Conservation (phyloP, 257 asterid species). For the Craterostigma plantagineum region DNA sequence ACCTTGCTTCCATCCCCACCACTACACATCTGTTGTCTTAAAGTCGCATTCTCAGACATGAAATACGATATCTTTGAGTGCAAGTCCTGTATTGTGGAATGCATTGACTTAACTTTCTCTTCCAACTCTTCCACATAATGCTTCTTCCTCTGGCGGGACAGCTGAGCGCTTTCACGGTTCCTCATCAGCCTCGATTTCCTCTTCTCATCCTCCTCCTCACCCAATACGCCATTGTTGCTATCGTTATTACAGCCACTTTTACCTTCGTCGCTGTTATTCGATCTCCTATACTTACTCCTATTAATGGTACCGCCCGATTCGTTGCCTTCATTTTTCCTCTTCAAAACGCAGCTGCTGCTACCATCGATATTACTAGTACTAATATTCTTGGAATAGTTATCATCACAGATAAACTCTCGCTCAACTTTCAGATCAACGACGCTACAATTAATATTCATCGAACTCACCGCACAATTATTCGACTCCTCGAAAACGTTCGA, state of each 20-base stretch:
- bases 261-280: slow-evolving; percentile 4
- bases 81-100: slow-evolving; percentile 84
- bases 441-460: slow-evolving; percentile 22
- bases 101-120: slow-evolving; percentile 78
- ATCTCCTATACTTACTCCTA: slow-evolving; percentile 16
- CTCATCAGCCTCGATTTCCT: slow-evolving; percentile 75
- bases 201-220: slow-evolving; percentile 72
- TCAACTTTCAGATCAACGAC: slow-evolving; percentile 42
- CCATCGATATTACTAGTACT: too few species aligned
- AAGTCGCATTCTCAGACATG: slow-evolving; percentile 64
- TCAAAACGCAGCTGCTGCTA: slow-evolving; percentile 12
- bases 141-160: slow-evolving; percentile 87
- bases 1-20: slow-evolving; percentile 15
- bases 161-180: slow-evolving; percentile 95
- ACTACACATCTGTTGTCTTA: slow-evolving; percentile 59
- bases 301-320: background rate
- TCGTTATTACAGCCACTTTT: slow-evolving; percentile 8
- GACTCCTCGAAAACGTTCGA: slow-evolving; percentile 40
- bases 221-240: slow-evolving; percentile 17
- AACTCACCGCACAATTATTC: slow-evolving; percentile 20
- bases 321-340: slow-evolving; percentile 52
- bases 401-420: slow-evolving; percentile 11
- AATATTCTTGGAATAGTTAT: too few species aligned
- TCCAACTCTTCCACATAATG: slow-evolving; percentile 93
- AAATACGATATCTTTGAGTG: slow-evolving; percentile 57